Percentiles rank a stretch among this genome's conserved stretches.
Conservation (phyloP, 441 rosid species). For the Populus hybrid region DNA sequence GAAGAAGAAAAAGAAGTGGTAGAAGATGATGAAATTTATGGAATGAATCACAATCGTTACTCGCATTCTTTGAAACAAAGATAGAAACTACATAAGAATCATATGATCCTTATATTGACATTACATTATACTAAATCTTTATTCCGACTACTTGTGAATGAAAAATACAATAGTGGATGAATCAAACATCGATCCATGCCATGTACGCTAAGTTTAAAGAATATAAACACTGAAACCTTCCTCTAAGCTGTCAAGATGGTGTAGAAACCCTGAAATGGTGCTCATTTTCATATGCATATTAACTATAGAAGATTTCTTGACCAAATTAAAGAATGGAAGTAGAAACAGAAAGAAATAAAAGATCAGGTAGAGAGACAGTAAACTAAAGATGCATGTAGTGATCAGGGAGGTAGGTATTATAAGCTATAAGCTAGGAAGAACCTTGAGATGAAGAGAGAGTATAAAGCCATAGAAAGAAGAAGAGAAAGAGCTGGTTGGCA, state of each 20-base stretch:
- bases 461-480: slow-evolving; percentile 23
- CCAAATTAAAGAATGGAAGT: not conserved
- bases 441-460: slow-evolving; percentile 52
- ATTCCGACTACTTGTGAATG: not conserved
- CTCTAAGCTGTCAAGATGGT: not conserved
- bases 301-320: not conserved
- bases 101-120: no score
- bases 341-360: not conserved
- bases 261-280: not conserved
- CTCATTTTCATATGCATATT: not conserved
- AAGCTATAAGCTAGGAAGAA: slow-evolving; percentile 20
- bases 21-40: not conserved
- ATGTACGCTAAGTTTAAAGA: not conserved
- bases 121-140: not conserved
- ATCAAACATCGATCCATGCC: not conserved
- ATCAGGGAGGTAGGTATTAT: not conserved
- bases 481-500: slow-evolving; percentile 21
- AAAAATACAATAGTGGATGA: not conserved
- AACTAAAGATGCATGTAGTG: not conserved
- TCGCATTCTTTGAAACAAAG: not conserved
- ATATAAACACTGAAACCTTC: not conserved
- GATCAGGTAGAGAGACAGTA: not conserved
- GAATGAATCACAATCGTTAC: not conserved
- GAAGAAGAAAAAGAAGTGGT: not conserved
- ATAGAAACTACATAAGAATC: not conserved